Evolutionary conservation across 345 rosid species (phyloP), one percentile per base, ranked within the genome.

Genomic region (Eutrema yunnanense): DNA sequence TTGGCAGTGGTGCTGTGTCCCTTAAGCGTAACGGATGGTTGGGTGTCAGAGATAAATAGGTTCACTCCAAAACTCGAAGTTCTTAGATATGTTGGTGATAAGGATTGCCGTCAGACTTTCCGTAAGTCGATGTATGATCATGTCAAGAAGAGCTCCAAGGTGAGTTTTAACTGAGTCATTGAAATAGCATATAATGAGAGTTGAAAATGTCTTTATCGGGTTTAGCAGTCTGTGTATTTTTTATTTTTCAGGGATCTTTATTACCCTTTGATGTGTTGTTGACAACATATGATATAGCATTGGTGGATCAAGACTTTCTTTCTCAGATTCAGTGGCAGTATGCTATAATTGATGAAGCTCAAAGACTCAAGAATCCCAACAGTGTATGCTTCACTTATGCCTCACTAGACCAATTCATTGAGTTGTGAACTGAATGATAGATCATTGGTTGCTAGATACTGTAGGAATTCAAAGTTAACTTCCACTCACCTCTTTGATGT

Each of bases 341-440:
- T 69, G 72, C 96, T 50, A 61, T 92, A 36, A 81, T 88, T 78
- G 98, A 92, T 71, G 96, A 92, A 81, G 96, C 96, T 73, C 96
- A 92, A 76, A 82, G 98, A 70, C 96, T 92, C 71, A 92, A 90
- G 81, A 90, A 87, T 80, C 92, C 98, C 59, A 82, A 85, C 63
- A 90, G 93, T 49, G 98, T 92, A 92, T 73, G 93, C 10, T 52
- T 80, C 40, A 60, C 40, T 74, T 66, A 34, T 34, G 8, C 16
- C 14, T 66, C 6, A 10, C 13, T 52, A 60, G 5, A 19, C 8
- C 29, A 53, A 11, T 74, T 19, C 19, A 40, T 50, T 41, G 29
- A 51, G 14, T 12, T 43, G 27, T 67, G 50, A 36, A 75, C 55
- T 52, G 62, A 42, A 43, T 67, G 57, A 62, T 62, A 69, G 48